phyloP scores from a whole-genome alignment of 306 rosid genomes.

The Cicer chorassanicum region DNA sequence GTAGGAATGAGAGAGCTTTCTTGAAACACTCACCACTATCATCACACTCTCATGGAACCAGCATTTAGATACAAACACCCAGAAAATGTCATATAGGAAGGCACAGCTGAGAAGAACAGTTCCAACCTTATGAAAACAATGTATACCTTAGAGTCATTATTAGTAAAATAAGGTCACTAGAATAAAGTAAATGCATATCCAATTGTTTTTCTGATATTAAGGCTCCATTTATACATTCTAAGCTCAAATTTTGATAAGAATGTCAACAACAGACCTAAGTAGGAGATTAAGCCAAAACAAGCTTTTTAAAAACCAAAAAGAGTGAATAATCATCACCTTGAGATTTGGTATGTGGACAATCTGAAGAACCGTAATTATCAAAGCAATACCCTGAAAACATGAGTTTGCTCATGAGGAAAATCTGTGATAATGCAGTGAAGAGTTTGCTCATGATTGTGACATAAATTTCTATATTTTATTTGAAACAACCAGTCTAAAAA shows the following conservation, averaged over 20 bases:
- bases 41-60: constrained; percentile 97
- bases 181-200: constrained; percentile 1
- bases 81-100: constrained; percentile 90
- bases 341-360: constrained; percentile 95
- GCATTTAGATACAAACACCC: constrained; percentile 95
- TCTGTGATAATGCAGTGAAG: too few relatives aligned
- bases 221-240: not conserved
- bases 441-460: not conserved
- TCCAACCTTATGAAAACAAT: constrained; percentile 70
- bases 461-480: constrained; percentile 34
- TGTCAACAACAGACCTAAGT: too few relatives aligned
- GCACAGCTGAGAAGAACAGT: constrained; percentile 96
- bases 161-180: constrained; percentile 10
- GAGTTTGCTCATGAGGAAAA: too few relatives aligned
- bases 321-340: constrained; percentile 61
- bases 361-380: constrained; percentile 95
- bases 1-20: constrained; percentile 1
- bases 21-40: constrained; percentile 86
- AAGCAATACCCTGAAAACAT: constrained; percentile 71
- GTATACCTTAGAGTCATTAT: constrained; percentile 20
- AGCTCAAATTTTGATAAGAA: too few relatives aligned
- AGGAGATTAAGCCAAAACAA: too few relatives aligned
- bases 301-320: not conserved
- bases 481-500: constrained; percentile 20
- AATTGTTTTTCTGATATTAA: constrained; percentile 1